phyloP scores from a whole-genome alignment of 305 asterid genomes.

The Striga hermonthica region DNA sequence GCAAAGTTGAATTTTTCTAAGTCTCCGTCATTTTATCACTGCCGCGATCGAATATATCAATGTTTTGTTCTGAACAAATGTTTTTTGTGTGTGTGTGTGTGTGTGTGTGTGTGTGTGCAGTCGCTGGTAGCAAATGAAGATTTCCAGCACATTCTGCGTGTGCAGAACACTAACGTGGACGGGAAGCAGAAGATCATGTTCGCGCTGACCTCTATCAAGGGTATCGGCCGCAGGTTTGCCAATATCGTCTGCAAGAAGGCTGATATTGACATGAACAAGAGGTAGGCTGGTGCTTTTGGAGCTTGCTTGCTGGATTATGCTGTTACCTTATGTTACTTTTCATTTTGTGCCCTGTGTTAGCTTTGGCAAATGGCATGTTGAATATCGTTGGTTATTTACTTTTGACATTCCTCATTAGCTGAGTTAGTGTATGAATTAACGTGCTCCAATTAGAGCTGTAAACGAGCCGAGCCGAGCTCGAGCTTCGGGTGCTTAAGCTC shows the following conservation, averaged over 20 bases:
- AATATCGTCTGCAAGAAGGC: slow-evolving; percentile 81
- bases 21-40: neutral
- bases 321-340: neutral
- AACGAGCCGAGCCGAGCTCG: too few species aligned
- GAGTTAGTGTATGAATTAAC: too few species aligned
- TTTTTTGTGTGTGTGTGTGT: too few species aligned
- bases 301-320: neutral
- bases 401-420: too few species aligned
- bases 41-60: neutral
- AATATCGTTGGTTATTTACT: too few species aligned
- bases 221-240: slow-evolving; percentile 84
- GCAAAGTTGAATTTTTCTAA: neutral
- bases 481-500: too few species aligned
- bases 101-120: too few species aligned
- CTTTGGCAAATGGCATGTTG: too few species aligned
- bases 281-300: slow-evolving; percentile 32
- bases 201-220: slow-evolving; percentile 75
- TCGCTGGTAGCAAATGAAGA: slow-evolving; percentile 63
- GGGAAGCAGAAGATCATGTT: slow-evolving; percentile 69
- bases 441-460: too few species aligned
- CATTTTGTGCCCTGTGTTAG: neutral
- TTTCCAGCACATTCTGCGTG: slow-evolving; percentile 67
- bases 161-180: slow-evolving; percentile 61
- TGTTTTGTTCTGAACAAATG: neutral
- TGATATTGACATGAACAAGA: slow-evolving; percentile 81